phyloP scores from a whole-genome alignment of 495 filamentous ascomycete species.

The Aspergillus campestris region DNA sequence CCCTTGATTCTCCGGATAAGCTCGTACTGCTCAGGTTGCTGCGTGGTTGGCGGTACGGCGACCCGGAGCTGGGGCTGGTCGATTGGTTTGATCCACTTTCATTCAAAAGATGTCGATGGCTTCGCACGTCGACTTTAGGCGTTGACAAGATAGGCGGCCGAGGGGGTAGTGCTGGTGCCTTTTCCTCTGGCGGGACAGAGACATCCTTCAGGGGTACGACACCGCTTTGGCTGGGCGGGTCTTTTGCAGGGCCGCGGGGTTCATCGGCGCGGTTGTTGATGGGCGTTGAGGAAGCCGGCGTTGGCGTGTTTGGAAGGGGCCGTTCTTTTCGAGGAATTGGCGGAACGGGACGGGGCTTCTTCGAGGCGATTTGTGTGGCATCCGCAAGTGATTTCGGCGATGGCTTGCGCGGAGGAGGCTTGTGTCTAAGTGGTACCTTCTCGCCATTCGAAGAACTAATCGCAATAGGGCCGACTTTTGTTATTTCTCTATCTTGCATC shows the following conservation, averaged over 20 bases:
- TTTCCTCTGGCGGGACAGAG: constrained; percentile 12
- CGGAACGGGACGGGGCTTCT: constrained; percentile 11
- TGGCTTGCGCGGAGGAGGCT: constrained; percentile 6
- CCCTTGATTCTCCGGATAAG: constrained; percentile 13
- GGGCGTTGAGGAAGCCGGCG: neutral
- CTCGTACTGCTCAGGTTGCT: constrained; percentile 20
- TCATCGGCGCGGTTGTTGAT: neutral
- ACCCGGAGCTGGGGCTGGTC: constrained; percentile 21
- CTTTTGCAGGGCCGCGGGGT: neutral
- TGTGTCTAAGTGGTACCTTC: neutral
- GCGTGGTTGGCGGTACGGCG: constrained; percentile 18
- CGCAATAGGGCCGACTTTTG: neutral
- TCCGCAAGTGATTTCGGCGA: neutral
- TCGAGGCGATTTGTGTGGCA: constrained; percentile 5
- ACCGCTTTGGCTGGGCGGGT: constrained; percentile 1
- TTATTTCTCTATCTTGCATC: constrained; percentile 1
- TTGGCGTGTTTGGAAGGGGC: neutral
- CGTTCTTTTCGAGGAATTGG: constrained; percentile 9
- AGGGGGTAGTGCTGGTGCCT: constrained; percentile 18
- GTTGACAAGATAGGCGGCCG: constrained; percentile 12
- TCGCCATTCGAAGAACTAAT: constrained; percentile 1
- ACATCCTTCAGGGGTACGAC: constrained; percentile 10
- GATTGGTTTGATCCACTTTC: constrained; percentile 7
- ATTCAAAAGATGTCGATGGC: constrained; percentile 6
- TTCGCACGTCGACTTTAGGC: constrained; percentile 7